These are phyloP conservation scores for Hevea brasiliensis DNA, from an alignment of 345 rosid genomes.

Conservation along the genomic window DNA sequence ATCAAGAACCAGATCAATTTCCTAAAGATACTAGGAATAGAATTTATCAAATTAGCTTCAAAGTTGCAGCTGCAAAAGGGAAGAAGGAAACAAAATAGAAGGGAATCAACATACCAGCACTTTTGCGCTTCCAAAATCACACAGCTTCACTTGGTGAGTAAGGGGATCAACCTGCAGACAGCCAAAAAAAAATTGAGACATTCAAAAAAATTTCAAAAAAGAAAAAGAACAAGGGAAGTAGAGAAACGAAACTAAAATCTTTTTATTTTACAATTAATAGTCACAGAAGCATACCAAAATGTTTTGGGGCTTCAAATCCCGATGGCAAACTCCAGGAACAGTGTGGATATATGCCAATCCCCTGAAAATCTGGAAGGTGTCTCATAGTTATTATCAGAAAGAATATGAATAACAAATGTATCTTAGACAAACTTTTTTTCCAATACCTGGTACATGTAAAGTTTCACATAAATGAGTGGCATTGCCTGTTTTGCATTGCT, in stretches of 20 bases:
- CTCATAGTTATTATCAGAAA: conserved; percentile 13
- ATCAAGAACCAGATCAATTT: too few species aligned
- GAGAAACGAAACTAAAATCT: neutral
- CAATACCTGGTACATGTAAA: conserved; percentile 76
- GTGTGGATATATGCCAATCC: conserved; percentile 81
- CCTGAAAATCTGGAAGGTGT: conserved; percentile 56
- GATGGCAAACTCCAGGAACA: conserved; percentile 81
- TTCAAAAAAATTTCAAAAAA: too few species aligned
- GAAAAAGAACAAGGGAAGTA: too few species aligned
- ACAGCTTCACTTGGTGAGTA: conserved; percentile 48
- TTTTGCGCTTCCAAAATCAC: conserved; percentile 96
- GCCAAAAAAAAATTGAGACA: neutral
- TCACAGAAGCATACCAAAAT: conserved; percentile 55
- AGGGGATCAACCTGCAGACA: conserved; percentile 80
- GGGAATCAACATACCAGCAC: conserved; percentile 53
- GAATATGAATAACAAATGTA: conserved; percentile 6
- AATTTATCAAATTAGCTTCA: neutral
- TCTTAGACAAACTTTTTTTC: neutral
- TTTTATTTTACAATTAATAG: neutral
- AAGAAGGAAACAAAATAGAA: neutral
- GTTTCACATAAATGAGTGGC: conserved; percentile 85
- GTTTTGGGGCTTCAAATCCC: conserved; percentile 92
- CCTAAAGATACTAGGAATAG: too few species aligned
- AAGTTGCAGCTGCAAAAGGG: too few species aligned
- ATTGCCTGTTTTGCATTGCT: conserved; percentile 71